phyloP scores from a whole-genome alignment of 805 yeast species.

The Pichia kluyveri region DNA sequence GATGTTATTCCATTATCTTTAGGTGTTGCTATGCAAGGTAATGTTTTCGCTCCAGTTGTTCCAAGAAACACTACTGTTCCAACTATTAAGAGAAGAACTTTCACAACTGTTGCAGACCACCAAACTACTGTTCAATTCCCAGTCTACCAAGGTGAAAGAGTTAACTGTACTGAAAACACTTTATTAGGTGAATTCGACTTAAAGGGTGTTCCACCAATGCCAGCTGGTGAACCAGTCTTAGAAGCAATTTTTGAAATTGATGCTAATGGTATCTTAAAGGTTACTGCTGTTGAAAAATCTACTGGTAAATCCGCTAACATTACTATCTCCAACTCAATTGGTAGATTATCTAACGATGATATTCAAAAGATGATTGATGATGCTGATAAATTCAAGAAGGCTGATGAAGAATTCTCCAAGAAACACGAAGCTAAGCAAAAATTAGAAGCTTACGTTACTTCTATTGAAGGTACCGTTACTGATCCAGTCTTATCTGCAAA shows the following conservation, averaged over 20 bases:
- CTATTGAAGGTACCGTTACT: conserved; percentile 91
- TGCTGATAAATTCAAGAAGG: conserved; percentile 98
- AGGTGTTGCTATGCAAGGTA: conserved; percentile 99
- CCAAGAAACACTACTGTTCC: conserved; percentile 99
- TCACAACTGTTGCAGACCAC: conserved; percentile 97
- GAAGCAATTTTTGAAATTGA: conserved; percentile 99
- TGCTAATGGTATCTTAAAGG: conserved; percentile 99
- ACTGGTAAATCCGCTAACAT: conserved; percentile 98
- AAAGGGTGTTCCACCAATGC: conserved; percentile 95
- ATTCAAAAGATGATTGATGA: conserved; percentile 98
- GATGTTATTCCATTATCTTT: conserved; percentile 97
- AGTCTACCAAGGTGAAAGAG: conserved; percentile 99
- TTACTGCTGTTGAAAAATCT: conserved; percentile 96
- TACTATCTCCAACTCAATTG: conserved; percentile 98
- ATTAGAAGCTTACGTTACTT: conserved; percentile 95
- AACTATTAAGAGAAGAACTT: conserved; percentile 96
- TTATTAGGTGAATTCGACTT: conserved; percentile 97
- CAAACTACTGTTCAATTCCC: conserved; percentile 99
- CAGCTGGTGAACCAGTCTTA: conserved; percentile 98
- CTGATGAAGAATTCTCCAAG: conserved; percentile 99
- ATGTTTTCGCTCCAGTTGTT: conserved; percentile 96
- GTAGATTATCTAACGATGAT: conserved; percentile 93
- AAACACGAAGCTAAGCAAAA: conserved; percentile 98
- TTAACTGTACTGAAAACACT: conserved; percentile 95
- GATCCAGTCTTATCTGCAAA: conserved; percentile 98